These are phyloP conservation scores for Colletotrichum navitas DNA, from an alignment of 2,329 filamentous ascomycete species.

Conservation along the genomic window DNA sequence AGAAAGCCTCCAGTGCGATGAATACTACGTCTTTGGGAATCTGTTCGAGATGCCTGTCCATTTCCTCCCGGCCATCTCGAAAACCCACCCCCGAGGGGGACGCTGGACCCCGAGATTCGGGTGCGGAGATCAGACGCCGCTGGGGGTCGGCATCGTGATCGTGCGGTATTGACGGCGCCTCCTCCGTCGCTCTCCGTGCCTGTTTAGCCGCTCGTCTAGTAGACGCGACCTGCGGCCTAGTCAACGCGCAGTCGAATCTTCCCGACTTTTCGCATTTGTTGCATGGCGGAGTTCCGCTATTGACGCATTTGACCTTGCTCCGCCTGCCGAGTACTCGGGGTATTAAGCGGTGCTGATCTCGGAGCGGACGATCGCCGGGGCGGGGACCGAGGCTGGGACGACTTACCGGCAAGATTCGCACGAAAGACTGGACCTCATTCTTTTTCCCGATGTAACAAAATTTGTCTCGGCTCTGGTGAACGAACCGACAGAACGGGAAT, in stretches of 20 bases:
- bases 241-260: constrained; percentile 47
- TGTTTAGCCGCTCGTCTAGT: constrained; percentile 23
- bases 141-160: constrained; percentile 21
- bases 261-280: constrained; percentile 48
- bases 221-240: constrained; percentile 41
- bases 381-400: neutral
- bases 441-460: neutral
- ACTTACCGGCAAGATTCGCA: constrained; percentile 52
- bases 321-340: constrained; percentile 44
- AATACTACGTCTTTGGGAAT: constrained; percentile 48
- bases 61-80: constrained; percentile 9
- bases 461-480: constrained; percentile 24
- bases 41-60: constrained; percentile 44
- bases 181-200: constrained; percentile 31
- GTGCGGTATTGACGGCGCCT: neutral
- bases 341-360: constrained; percentile 12
- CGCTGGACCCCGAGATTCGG: constrained; percentile 30
- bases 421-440: constrained; percentile 52
- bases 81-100: constrained; percentile 12
- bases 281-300: constrained; percentile 50
- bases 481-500: constrained; percentile 28
- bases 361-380: constrained; percentile 3
- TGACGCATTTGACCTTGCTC: constrained; percentile 53
- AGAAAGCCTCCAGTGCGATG: constrained; percentile 52
- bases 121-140: constrained; percentile 22